Evolutionary conservation across 2,329 filamentous ascomycete species (phyloP).

Genomic region (Verticillium nubilum): DNA sequence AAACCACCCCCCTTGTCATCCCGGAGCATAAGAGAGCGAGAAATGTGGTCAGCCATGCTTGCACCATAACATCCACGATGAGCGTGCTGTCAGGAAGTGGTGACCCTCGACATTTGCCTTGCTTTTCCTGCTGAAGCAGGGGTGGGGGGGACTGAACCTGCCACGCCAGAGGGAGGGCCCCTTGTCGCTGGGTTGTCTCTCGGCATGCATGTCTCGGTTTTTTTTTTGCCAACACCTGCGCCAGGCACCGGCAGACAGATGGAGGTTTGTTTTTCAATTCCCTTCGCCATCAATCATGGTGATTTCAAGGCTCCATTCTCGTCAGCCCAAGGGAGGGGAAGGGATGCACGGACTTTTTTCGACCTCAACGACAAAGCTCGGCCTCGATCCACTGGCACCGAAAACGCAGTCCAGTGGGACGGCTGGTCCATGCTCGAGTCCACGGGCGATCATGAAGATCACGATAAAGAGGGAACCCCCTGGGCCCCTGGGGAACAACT

Average conservation of each 20-base stretch:
- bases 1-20: too few species aligned
- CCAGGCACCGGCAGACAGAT: not conserved
- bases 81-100: not conserved
- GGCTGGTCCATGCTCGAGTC: not conserved
- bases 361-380: too few species aligned
- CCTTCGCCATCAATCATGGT: not conserved
- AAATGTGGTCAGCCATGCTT: not conserved
- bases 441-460: not conserved
- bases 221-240: not conserved
- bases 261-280: not conserved
- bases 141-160: not conserved
- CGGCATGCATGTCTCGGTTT: not conserved
- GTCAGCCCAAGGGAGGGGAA: not conserved
- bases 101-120: not conserved
- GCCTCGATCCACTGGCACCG: not conserved
- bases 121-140: not conserved
- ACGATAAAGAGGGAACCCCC: not conserved
- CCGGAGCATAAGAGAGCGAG: not conserved
- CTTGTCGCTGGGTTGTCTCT: not conserved
- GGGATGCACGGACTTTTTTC: not conserved
- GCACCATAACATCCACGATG: not conserved
- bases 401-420: not conserved
- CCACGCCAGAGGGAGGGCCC: not conserved
- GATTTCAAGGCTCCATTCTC: not conserved
- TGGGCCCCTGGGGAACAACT: not conserved